Base-by-base conservation (phyloP, 192 early-diverging fungal species). In the Coemansia sp. region DNA sequence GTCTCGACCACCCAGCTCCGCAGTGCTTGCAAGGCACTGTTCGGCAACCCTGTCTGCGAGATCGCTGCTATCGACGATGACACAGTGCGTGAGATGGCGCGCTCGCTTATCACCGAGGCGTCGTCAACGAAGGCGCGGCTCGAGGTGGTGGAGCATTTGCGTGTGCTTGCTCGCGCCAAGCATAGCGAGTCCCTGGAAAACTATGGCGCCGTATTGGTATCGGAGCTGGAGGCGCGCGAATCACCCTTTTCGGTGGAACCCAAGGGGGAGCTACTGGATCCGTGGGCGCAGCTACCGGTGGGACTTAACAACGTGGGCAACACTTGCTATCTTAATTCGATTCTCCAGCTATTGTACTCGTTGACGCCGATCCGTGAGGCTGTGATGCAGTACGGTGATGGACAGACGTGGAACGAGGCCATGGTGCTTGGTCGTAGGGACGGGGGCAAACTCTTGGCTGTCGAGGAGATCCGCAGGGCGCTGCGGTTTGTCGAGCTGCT, bases 311-410 rank as follows among this genome's bases (percentile, higher is more conserved):
- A 95, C 54, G 89, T 92, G 67, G 92, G 91, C 38, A 92, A 91
- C 45, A 95, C 93, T 0, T 95, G 93, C 72, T 95, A 95, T 65
- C 79, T 95, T 17, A 95, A 94, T 68, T 90, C 89, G 36, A 68
- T 95, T 20, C 71, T 95, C 22, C 87, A 91, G 81, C 91, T 89
- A 53, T 71, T 89, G 22, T 93, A 85, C 52, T 88, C 88, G 0
- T 57, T 93, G 3, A 50, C 75, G 27, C 83, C 84, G 1, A 68
- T 93, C 4, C 84, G 91, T 2, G 62, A 84, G 9, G 71, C 87
- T 1, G 84, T 93, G 6, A 53, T 91, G 57, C 41, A 67, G 27
- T 61, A 52, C 33, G 79, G 79, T 7, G 67, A 83, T 15, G 58
- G 34, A 4, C 33, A 8, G n/a, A 70, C 74, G 14, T 83, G 81